Evolutionary conservation across 441 rosid species (phyloP).

Genomic region (Corymbia citriodora): DNA sequence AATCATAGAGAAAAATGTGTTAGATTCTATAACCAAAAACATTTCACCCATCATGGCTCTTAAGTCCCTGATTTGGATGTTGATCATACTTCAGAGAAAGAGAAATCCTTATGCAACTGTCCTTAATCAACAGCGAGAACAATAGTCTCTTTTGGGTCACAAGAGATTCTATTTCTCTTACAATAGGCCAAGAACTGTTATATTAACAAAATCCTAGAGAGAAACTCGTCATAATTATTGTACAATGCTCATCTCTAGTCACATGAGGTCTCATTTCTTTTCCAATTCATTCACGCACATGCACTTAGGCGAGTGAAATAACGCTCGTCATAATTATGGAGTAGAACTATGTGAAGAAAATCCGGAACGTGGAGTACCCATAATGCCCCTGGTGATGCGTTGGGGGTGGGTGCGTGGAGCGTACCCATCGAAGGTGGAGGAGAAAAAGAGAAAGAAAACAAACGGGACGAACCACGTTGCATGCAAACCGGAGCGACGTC

Average conservation of each 20-base stretch:
- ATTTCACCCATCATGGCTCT: not conserved
- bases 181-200: too few species aligned
- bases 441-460: not conserved
- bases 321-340: not conserved
- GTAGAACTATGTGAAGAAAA: not conserved
- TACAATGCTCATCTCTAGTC: not conserved
- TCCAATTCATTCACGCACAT: not conserved
- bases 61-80: not conserved
- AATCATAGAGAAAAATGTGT: not conserved
- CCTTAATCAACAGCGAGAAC: too few species aligned
- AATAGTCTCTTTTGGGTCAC: too few species aligned
- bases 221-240: not conserved
- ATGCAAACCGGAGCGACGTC: not conserved
- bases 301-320: not conserved
- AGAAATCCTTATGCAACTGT: too few species aligned
- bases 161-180: too few species aligned
- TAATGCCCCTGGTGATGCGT: not conserved
- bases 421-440: not conserved
- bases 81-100: not conserved
- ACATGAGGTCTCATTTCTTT: not conserved
- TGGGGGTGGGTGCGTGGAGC: not conserved
- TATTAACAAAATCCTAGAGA: not conserved
- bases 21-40: not conserved
- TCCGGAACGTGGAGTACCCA: not conserved
- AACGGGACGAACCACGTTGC: not conserved